Conservation (phyloP, 2,329 filamentous ascomycete genomes). For the Cladobotryum protrusum region DNA sequence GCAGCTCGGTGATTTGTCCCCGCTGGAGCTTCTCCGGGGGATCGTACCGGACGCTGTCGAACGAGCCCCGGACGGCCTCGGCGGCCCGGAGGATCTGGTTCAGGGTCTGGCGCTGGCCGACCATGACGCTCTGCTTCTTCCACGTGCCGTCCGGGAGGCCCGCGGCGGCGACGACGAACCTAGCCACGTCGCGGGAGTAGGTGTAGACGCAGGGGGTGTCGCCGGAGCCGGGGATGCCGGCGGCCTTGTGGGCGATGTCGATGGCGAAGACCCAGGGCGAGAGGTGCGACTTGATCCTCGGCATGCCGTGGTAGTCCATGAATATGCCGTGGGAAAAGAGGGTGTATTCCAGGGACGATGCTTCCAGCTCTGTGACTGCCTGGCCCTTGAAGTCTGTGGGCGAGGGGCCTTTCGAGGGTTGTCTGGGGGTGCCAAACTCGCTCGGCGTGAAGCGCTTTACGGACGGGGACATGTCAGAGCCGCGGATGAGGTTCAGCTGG, state of each 20-base stretch:
- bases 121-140: neutral
- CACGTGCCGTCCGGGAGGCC: neutral
- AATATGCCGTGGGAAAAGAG: neutral
- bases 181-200: neutral
- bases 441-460: conserved; percentile 1
- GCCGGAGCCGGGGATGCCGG: neutral
- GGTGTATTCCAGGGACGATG: neutral
- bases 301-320: conserved; percentile 1
- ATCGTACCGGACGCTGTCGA: neutral
- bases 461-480: neutral
- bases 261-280: neutral
- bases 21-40: neutral
- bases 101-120: neutral
- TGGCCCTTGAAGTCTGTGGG: neutral
- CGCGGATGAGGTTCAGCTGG: neutral
- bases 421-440: neutral
- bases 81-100: neutral
- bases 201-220: neutral
- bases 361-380: neutral
- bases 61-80: neutral
- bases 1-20: no score
- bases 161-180: neutral
- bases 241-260: neutral
- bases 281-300: neutral
- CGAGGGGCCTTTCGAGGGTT: no score